These are phyloP conservation scores for Hypoxylon sp. DNA, from an alignment of 2,329 filamentous ascomycete genomes.

Conservation along the genomic window DNA sequence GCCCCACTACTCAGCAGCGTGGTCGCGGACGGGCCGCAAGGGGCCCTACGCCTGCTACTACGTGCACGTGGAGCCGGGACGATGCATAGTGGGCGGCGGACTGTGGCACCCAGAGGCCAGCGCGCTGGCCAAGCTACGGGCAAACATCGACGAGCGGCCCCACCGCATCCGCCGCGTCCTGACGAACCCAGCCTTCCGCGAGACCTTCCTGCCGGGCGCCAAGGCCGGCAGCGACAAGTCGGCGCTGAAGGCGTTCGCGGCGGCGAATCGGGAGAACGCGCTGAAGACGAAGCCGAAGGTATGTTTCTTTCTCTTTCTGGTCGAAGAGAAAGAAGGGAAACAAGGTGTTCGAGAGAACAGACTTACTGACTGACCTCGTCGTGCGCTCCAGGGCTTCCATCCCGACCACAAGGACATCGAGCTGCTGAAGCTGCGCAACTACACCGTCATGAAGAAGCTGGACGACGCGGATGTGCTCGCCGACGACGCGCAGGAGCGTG, in stretches of 20 bases:
- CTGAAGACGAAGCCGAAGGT: constrained; percentile 89
- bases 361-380: too few relatives aligned
- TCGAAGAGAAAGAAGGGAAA: too few relatives aligned
- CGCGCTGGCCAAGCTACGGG: constrained; percentile 71
- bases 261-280: constrained; percentile 74
- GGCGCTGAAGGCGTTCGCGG: constrained; percentile 73
- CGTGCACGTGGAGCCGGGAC: constrained; percentile 77
- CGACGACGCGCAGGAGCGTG: constrained; percentile 67
- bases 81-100: constrained; percentile 80
- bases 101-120: constrained; percentile 79
- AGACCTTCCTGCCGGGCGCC: constrained; percentile 68
- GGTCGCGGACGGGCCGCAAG: constrained; percentile 87
- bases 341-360: too few relatives aligned
- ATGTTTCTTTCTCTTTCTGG: constrained; percentile 11
- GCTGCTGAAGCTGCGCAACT: constrained; percentile 81
- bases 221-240: constrained; percentile 57
- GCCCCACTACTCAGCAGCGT: constrained; percentile 85
- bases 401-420: constrained; percentile 80
- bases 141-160: constrained; percentile 78
- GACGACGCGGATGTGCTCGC: constrained; percentile 70
- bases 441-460: constrained; percentile 74
- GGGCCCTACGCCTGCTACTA: constrained; percentile 91
- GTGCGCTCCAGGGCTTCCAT: constrained; percentile 80
- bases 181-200: constrained; percentile 65
- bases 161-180: constrained; percentile 74